Evolutionary conservation across 768 basidiomycete species (phyloP), one percentile per base, ranked within the genome.

Genomic region (Suillus clintonianus): DNA sequence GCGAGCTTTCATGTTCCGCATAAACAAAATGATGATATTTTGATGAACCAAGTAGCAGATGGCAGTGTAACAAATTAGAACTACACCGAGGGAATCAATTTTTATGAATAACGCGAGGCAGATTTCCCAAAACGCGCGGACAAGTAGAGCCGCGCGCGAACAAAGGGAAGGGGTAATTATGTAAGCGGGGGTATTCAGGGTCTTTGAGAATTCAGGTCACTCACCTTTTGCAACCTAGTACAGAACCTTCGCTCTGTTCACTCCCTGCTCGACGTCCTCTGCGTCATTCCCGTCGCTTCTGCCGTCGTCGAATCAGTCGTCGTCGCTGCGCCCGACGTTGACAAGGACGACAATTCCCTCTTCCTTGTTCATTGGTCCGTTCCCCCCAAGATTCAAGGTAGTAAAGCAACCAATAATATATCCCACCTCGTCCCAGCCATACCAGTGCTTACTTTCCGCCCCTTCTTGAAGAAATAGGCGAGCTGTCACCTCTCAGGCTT

Each of bases 191-290:
- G 68, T 77, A 11, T 39, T 8, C 50, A 66, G 71, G 68, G 76
- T 77, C 74, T 72, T 75, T 74, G 75, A 41, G 75, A 77, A 75
- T 72, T 72, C 70, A 67, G 63, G 71, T 62, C 69, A 72, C 71
- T 75, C 66, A 62, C 65, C 53, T 74, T 75, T 69, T 77, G 74
- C 74, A 76, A 77, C 73, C 72, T 74, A 69, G 66, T 61, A 57
- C 61, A 63, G 71, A 71, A 66, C 69, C 69, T 70, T 73, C 59
- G 64, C 71, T 73, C 73, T 70, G 50, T 71, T 69, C 70, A 68
- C 65, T 70, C 65, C 72, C 65, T 69, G 61, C 69, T 69, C 71
- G 68, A 71, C 71, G 67, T 60, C 71, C 55, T 67, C 65, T 64
- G 63, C 70, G 66, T 65, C 69, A 47, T 62, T 70, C 68, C 67